Conservation (phyloP, 352 stramenopile species). For the Globisporangium polare region DNA sequence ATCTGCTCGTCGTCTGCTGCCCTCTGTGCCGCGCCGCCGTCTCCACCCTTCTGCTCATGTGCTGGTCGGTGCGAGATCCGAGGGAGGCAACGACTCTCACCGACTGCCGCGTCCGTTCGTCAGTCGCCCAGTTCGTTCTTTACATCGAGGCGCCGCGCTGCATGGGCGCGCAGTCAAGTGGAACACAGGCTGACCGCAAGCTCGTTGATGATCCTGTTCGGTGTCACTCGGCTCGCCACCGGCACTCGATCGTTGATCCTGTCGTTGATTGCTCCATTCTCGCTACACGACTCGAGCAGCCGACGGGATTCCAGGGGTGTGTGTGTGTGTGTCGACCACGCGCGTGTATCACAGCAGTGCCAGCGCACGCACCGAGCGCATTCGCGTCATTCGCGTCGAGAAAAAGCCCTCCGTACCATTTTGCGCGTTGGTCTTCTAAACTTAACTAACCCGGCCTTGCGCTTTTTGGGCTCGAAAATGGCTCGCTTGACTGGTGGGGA, state of each 20-base stretch:
- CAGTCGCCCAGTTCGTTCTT: background rate
- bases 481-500: conserved; percentile 33
- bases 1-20: too few species aligned
- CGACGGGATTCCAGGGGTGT: background rate
- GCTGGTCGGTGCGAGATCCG: too few species aligned
- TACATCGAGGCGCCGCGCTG: too few species aligned
- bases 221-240: background rate
- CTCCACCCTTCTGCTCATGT: too few species aligned
- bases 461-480: conserved; percentile 13
- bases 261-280: background rate
- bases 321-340: background rate
- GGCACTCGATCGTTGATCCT: background rate
- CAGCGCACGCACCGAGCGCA: background rate
- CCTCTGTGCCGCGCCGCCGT: too few species aligned
- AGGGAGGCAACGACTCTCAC: too few species aligned
- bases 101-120: too few species aligned
- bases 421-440: conserved; percentile 88
- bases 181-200: too few species aligned
- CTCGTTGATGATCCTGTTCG: background rate
- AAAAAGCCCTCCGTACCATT: conserved; percentile 55
- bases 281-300: background rate
- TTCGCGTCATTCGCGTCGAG: background rate
- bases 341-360: background rate
- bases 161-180: background rate
- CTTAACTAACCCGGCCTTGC: conserved; percentile 59